phyloP scores from a whole-genome alignment of 768 basidiomycete genomes.

The Russula brevipes region DNA sequence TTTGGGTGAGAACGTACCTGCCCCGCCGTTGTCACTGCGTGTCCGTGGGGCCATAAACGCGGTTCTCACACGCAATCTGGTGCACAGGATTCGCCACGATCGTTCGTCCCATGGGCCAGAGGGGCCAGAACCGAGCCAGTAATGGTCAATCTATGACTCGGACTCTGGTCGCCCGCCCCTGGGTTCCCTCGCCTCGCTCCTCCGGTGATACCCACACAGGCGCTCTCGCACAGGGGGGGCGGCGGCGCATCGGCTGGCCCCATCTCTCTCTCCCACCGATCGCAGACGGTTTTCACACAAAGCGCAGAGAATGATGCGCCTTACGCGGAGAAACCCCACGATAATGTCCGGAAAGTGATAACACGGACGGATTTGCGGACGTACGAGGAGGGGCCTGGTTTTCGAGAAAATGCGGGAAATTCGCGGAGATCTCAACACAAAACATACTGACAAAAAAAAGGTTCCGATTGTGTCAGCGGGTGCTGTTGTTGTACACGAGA shows the following conservation, averaged over 20 bases:
- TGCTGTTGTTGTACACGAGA: neutral
- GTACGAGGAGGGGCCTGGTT: neutral
- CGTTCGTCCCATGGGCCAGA: constrained; percentile 2
- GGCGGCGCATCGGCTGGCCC: constrained; percentile 1
- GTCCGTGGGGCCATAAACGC: neutral
- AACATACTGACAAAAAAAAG: too few species aligned
- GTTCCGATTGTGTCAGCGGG: neutral
- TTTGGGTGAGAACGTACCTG: constrained; percentile 21
- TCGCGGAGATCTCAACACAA: neutral
- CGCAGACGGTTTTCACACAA: neutral
- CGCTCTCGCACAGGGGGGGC: neutral
- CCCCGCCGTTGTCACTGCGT: neutral
- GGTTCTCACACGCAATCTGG: neutral
- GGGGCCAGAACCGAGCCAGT: neutral
- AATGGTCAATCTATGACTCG: constrained; percentile 1
- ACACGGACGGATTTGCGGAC: constrained; percentile 1
- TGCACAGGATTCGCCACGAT: constrained; percentile 9
- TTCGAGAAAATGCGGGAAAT: constrained; percentile 9
- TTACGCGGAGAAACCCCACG: constrained; percentile 4
- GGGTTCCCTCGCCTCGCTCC: neutral
- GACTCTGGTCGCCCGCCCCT: neutral
- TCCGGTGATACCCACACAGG: neutral
- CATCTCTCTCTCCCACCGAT: neutral
- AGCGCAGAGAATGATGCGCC: neutral
- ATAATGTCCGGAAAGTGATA: constrained; percentile 6